Evolutionary conservation across 1,284 basidiomycete species (phyloP), one percentile per base, ranked within the genome.

Genomic region (Trametes versicolor): DNA sequence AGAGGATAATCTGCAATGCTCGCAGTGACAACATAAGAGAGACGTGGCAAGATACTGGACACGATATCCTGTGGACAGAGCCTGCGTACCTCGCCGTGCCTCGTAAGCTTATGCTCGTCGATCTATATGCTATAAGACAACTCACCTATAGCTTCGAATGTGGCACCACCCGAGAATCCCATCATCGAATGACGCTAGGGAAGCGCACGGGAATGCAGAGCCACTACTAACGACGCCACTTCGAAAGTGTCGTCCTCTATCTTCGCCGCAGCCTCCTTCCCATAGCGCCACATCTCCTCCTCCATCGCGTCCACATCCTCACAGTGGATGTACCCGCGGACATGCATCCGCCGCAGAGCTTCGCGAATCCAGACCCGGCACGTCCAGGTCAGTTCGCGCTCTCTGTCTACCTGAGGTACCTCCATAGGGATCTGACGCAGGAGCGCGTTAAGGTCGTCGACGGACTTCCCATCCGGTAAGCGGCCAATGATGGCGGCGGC

Each of bases 351-450:
- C 48, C 66, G 39, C 43, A 67, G 8, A 12, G 66, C 66, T 51
- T 67, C 66, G 12, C 63, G 60, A 9, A 64, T 47, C 66, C 66
- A 67, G 17, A 67, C 66, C 13, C 66, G 49, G 54, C 66, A 67
- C n/a, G 66, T 62, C 43, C 58, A 67, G 23, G 19, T 21, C 23
- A 48, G 63, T 23, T 67, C 66, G 37, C 66, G 62, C 8, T 23
- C 60, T 25, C 5, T 27, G 25, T 64, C 63, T 8, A 48, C 49
- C 1, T 43, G 34, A 1, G 66, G 60, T 4, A 59, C 60, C 3
- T 43, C 45, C 63, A 64, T 64, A 15, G 66, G 48, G 34, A 67
- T 64, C 48, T 29, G 25, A 37, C 57, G 51, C 52, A 67, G 49
- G 43, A 63, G 27, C 43, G 10, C 12, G 49, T 63, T 58, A 27